Evolutionary conservation across 116 monocot genomes (phyloP).

Genomic region (Papilionanthe hybrid): DNA sequence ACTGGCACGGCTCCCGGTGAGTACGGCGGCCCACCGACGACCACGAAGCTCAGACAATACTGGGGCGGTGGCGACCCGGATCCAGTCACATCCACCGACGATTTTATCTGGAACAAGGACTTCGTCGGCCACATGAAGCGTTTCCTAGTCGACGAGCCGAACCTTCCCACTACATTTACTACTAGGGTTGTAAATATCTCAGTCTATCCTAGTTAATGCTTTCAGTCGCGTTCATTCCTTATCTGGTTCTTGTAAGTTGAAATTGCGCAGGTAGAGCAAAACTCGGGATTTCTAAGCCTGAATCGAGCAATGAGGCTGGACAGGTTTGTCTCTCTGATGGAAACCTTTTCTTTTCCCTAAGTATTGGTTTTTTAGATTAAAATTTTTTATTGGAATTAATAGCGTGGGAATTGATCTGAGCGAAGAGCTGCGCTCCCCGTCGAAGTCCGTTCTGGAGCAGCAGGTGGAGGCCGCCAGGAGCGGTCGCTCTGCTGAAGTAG

Average conservation of each 20-base stretch:
- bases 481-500: conserved; percentile 61
- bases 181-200: conserved; percentile 9
- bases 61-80: conserved; percentile 83
- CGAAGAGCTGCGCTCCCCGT: conserved; percentile 55
- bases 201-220: neutral
- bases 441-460: conserved; percentile 65
- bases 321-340: conserved; percentile 36
- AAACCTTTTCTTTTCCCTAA: neutral
- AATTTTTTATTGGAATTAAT: neutral
- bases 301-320: conserved; percentile 80
- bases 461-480: conserved; percentile 83
- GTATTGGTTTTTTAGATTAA: neutral
- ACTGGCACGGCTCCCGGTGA: conserved; percentile 87
- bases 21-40: conserved; percentile 82
- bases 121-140: conserved; percentile 64
- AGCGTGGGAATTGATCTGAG: conserved; percentile 87
- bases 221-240: neutral
- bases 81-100: conserved; percentile 77
- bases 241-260: neutral
- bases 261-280: conserved; percentile 39
- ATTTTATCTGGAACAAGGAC: conserved; percentile 98
- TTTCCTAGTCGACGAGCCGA: conserved; percentile 21
- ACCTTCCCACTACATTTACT: conserved; percentile 6
- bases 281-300: conserved; percentile 79
- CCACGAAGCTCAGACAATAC: conserved; percentile 81